These are phyloP conservation scores for Zasmidium citrigriseum DNA, from an alignment of 2,329 filamentous ascomycete genomes.

Conservation along the genomic window DNA sequence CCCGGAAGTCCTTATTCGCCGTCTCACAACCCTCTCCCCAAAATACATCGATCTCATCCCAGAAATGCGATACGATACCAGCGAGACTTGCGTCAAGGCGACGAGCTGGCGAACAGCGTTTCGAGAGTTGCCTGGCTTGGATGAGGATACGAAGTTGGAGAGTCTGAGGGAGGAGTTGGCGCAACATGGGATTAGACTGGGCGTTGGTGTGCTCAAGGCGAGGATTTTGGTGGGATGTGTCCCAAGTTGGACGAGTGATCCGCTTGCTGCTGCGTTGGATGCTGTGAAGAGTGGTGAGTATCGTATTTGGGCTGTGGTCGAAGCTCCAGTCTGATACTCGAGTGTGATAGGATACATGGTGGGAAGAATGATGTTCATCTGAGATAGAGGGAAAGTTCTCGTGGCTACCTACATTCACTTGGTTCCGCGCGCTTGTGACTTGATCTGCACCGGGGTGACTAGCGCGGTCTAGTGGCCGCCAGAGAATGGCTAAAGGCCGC, in stretches of 20 bases:
- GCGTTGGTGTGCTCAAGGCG: constrained; percentile 17
- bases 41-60: constrained; percentile 14
- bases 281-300: constrained; percentile 14
- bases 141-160: constrained; percentile 22
- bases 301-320: neutral
- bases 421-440: too few species aligned
- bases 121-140: constrained; percentile 17
- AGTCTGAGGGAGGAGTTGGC: constrained; percentile 14
- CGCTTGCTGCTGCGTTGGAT: constrained; percentile 18
- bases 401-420: too few species aligned
- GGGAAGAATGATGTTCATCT: constrained; percentile 22
- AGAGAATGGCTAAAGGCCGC: too few species aligned
- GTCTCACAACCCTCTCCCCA: constrained; percentile 10
- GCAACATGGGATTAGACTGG: constrained; percentile 14
- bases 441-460: too few species aligned
- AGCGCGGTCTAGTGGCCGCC: too few species aligned
- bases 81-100: constrained; percentile 14
- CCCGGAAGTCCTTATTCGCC: constrained; percentile 11
- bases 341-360: constrained; percentile 20
- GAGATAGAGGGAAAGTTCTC: too few species aligned
- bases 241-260: constrained; percentile 18
- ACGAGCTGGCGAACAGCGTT: constrained; percentile 21
- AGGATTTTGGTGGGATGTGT: constrained; percentile 12
- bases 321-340: too few species aligned
- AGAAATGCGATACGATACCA: constrained; percentile 21